Conservation (phyloP, 352 stramenopile species). For the Phytophthora capsici region DNA sequence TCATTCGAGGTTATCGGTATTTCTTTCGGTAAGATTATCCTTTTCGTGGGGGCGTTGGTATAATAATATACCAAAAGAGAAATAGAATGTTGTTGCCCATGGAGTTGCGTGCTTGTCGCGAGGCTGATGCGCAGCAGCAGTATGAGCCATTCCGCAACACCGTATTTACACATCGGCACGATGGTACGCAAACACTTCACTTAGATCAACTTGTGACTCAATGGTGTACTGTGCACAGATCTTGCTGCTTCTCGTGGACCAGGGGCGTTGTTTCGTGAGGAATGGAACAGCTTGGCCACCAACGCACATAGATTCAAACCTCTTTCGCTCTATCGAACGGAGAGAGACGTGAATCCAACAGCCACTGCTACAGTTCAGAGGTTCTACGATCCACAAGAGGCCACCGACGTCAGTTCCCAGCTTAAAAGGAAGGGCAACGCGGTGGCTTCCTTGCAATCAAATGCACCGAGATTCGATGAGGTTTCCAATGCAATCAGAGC, state of each 20-base stretch:
- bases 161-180: conserved; percentile 38
- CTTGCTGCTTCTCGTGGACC: conserved; percentile 36
- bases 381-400: conserved; percentile 52
- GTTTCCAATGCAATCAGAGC: conserved; percentile 11
- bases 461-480: conserved; percentile 47
- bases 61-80: not conserved
- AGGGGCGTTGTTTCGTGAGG: conserved; percentile 46
- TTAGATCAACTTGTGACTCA: not conserved
- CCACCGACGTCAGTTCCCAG: conserved; percentile 40
- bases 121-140: conserved; percentile 46
- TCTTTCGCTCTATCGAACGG: conserved; percentile 38
- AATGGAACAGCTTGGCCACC: conserved; percentile 53
- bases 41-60: no score
- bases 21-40: no score
- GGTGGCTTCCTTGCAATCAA: conserved; percentile 49
- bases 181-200: conserved; percentile 26
- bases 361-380: conserved; percentile 40
- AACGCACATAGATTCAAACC: conserved; percentile 30
- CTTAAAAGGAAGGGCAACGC: conserved; percentile 46
- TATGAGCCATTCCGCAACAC: conserved; percentile 61
- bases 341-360: conserved; percentile 64
- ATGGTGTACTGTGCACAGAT: conserved; percentile 5
- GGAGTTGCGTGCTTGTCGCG: conserved; percentile 49
- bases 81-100: conserved; percentile 48
- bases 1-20: no score